Conservation (phyloP, 345 rosid genomes). For the Boechera retrofracta region DNA sequence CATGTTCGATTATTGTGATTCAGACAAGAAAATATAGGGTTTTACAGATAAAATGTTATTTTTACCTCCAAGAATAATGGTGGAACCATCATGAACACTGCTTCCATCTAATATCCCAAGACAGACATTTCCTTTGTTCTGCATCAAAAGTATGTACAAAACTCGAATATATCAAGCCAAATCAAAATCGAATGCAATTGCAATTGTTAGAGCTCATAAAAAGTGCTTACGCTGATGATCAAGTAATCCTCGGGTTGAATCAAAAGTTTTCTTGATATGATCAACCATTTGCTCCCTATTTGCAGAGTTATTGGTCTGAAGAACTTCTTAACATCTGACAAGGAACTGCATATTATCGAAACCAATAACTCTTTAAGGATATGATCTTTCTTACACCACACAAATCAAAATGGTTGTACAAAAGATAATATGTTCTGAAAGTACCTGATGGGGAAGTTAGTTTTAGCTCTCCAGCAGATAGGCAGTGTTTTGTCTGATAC, state of each 20-base stretch:
- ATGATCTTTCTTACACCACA: constrained; percentile 7
- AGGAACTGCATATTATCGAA: constrained; percentile 56
- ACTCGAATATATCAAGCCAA: constrained; percentile 6
- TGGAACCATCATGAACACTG: constrained; percentile 74
- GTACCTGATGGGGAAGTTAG: constrained; percentile 67
- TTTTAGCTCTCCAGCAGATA: constrained; percentile 69
- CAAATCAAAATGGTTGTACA: neutral
- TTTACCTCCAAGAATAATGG: constrained; percentile 86
- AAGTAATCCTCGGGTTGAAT: constrained; percentile 86
- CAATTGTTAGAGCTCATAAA: neutral
- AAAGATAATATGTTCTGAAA: neutral
- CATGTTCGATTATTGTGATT: neutral
- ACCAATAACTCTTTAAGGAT: neutral
- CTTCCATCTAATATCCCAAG: constrained; percentile 94
- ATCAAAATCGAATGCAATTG: neutral
- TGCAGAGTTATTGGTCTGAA: constrained; percentile 87
- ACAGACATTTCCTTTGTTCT: constrained; percentile 85
- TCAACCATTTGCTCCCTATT: constrained; percentile 90
- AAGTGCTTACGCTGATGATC: constrained; percentile 68
- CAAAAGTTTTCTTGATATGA: constrained; percentile 61
- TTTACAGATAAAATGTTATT: neutral
- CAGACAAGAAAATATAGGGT: neutral
- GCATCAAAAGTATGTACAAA: constrained; percentile 39
- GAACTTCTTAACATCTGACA: constrained; percentile 60
- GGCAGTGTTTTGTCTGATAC: constrained; percentile 74